Evolutionary conservation across 306 rosid species (phyloP).

Genomic region (Gleditsia sinensis): DNA sequence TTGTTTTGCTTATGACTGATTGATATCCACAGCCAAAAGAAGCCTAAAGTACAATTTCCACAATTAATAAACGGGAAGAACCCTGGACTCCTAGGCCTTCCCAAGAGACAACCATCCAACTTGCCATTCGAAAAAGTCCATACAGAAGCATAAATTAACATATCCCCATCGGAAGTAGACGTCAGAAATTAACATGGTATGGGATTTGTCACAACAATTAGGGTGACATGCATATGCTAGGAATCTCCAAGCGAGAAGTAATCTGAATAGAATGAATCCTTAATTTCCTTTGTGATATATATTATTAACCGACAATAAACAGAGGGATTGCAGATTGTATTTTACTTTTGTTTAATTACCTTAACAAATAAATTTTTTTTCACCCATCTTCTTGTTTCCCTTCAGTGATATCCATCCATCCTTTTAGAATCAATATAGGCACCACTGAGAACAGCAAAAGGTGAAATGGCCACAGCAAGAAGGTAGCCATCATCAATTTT

Average conservation of each 20-base stretch:
- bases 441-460: background rate
- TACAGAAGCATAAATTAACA: background rate
- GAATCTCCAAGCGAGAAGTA: background rate
- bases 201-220: background rate
- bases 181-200: background rate
- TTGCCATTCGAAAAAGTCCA: background rate
- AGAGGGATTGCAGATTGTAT: background rate
- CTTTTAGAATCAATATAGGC: background rate
- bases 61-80: background rate
- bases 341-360: background rate
- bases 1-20: background rate
- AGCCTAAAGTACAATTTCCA: background rate
- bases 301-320: background rate
- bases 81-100: background rate
- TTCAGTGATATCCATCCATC: background rate
- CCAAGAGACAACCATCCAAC: conserved; percentile 23
- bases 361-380: background rate
- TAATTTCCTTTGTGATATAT: background rate
- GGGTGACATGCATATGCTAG: conserved; percentile 9
- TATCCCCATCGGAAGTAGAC: background rate
- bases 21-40: background rate
- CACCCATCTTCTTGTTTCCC: background rate
- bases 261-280: conserved; percentile 14
- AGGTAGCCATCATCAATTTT: too few species aligned
- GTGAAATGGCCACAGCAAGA: background rate